Percentiles rank a stretch among this genome's conserved stretches.
Conservation (phyloP, 2,329 filamentous ascomycete species). For the Sodiomyces alkalinus region DNA sequence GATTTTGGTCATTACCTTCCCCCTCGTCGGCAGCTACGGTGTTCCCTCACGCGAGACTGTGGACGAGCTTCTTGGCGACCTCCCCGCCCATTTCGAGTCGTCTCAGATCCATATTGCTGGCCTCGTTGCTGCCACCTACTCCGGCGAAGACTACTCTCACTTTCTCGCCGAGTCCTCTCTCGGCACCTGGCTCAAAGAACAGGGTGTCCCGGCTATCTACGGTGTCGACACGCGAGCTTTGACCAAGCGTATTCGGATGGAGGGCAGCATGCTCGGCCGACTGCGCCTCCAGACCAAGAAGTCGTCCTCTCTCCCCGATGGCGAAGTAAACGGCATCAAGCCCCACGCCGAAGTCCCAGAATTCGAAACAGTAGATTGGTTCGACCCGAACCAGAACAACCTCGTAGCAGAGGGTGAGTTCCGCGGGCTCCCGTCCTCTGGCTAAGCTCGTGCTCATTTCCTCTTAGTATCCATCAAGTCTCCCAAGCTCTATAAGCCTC, state of each 20-base stretch:
- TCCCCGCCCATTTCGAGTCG: constrained; percentile 89
- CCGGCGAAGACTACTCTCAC: constrained; percentile 91
- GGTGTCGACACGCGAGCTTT: constrained; percentile 86
- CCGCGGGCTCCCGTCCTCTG: constrained; percentile 5
- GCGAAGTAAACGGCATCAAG: constrained; percentile 18
- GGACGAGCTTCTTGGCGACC: constrained; percentile 70
- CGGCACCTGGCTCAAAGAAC: constrained; percentile 90
- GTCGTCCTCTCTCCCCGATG: constrained; percentile 27
- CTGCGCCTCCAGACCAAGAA: constrained; percentile 57
- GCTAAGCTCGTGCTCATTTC: constrained; percentile 21
- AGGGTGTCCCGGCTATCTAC: constrained; percentile 85
- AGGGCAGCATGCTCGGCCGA: constrained; percentile 92
- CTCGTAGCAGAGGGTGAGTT: constrained; percentile 83
- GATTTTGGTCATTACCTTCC: constrained; percentile 93
- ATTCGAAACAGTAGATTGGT: constrained; percentile 77
- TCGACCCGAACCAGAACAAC: constrained; percentile 84
- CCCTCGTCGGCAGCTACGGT: constrained; percentile 92
- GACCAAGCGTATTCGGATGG: constrained; percentile 84
- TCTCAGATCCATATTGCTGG: constrained; percentile 86
- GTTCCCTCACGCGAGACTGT: constrained; percentile 76
- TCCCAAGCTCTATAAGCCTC: constrained; percentile 74
- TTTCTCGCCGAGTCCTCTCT: constrained; percentile 82
- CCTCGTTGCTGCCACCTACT: constrained; percentile 79
- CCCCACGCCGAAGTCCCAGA: constrained; percentile 14
- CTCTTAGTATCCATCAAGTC: constrained; percentile 70